phyloP scores from a whole-genome alignment of 2,329 filamentous ascomycete species.

The Rutstroemia sydowiana region DNA sequence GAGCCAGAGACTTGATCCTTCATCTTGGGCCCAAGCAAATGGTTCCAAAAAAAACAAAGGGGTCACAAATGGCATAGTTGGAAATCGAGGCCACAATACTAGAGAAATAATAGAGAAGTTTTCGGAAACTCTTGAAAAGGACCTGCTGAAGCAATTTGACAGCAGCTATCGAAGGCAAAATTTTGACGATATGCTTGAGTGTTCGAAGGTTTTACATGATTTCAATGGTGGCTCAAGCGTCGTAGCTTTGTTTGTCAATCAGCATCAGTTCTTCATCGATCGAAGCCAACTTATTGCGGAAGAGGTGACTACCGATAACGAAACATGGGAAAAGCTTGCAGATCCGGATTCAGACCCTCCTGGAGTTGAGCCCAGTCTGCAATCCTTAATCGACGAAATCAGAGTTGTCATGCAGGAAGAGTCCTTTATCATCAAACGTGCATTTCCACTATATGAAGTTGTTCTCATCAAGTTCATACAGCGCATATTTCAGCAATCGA shows the following conservation, averaged over 20 bases:
- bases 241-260: slow-evolving; percentile 93
- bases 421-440: slow-evolving; percentile 90
- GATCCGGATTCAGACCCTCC: slow-evolving; percentile 91
- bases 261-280: slow-evolving; percentile 99
- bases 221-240: slow-evolving; percentile 96
- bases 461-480: slow-evolving; percentile 91
- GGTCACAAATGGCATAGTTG: slow-evolving; percentile 34
- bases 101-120: slow-evolving; percentile 94
- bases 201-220: slow-evolving; percentile 85
- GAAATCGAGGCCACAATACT: slow-evolving; percentile 51
- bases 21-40: slow-evolving; percentile 61
- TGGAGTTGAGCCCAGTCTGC: slow-evolving; percentile 83
- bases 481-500: slow-evolving; percentile 93
- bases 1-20: slow-evolving; percentile 79
- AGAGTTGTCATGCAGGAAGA: slow-evolving; percentile 95
- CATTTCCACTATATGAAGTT: slow-evolving; percentile 93
- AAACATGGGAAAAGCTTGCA: slow-evolving; percentile 84
- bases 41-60: slow-evolving; percentile 46
- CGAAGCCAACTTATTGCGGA: slow-evolving; percentile 81
- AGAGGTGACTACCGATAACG: slow-evolving; percentile 43
- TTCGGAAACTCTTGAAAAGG: slow-evolving; percentile 89
- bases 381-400: slow-evolving; percentile 89
- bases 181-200: slow-evolving; percentile 97
- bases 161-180: slow-evolving; percentile 93
- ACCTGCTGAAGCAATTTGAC: slow-evolving; percentile 92